Base-by-base conservation (phyloP, 208 protist genomes). In the Strigomonas culicis region DNA sequence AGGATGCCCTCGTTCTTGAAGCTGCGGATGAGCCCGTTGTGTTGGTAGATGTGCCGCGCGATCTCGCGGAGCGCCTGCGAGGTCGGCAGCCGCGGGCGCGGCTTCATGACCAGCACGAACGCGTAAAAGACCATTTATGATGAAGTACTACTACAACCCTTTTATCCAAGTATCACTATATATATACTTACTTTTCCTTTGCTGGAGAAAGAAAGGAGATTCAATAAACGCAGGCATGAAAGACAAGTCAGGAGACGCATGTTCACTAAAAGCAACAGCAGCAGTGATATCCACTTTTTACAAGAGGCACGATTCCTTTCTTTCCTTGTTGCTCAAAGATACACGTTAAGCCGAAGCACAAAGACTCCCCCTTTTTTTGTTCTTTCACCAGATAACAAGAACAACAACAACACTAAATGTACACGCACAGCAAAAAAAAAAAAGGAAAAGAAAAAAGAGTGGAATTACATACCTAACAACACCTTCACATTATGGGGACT, bases 91-190 rank as follows among this genome's bases (percentile, higher is more conserved):
- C 87, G 84, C 39, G 76, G 77, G 0, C 84, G 78, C 46, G 86
- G 85, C 72, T 91, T 92, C 86, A 96, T 89, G 25, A 92, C 86
- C 6, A 96, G 61, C 10, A 92, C 80, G 59, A 91, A 87, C 41
- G 83, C 68, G 61, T 94, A 96, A 65, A 96, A 96, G 21, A 96
- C 90, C 90, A 96, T 95, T 15, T n/a, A 59, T 62, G n/a, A 30
- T 43, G 7, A 62, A 27, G 4, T 19, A 58, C n/a, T n/a, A n/a
- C n/a, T n/a, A n/a, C n/a, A 46, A 10, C 10, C 17, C 17, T 46
- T 46, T 46, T n/a, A 46, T 46, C 10, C 10, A 10, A 46, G 10
- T 46, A 46, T 46, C 17, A 46, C 17, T 46, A n/a, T 46, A n/a
- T 46, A n/a, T 46, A 46, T 46, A n/a, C 17, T 46, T 10, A 46